phyloP scores from a whole-genome alignment of 257 asterid genomes.

The Oldenlandia corymbosa region DNA sequence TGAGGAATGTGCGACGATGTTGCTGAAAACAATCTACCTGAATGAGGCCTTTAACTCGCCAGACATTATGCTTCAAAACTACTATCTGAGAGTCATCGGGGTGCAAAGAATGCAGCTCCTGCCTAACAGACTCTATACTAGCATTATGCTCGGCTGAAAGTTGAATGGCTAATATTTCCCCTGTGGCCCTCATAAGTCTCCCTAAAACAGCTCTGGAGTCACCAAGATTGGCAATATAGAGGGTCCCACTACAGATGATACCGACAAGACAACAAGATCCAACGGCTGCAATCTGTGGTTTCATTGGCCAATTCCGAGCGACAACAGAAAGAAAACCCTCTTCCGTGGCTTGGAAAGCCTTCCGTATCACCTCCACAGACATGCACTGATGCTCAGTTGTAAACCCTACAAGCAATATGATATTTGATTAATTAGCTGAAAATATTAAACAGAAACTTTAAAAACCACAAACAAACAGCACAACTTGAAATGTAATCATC shows the following conservation, averaged over 20 bases:
- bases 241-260: constrained; percentile 49
- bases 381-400: constrained; percentile 54
- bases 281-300: constrained; percentile 64
- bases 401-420: constrained; percentile 38
- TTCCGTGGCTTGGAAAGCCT: constrained; percentile 65
- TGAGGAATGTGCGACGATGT: neutral
- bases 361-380: constrained; percentile 54
- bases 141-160: constrained; percentile 68
- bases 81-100: constrained; percentile 66
- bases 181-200: constrained; percentile 57
- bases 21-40: constrained; percentile 31
- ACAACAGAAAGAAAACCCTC: constrained; percentile 59
- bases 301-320: constrained; percentile 45
- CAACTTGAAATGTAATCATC: neutral
- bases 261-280: constrained; percentile 78
- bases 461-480: neutral
- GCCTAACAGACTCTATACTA: constrained; percentile 57
- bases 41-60: constrained; percentile 76
- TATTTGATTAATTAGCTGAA: neutral
- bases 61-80: constrained; percentile 67
- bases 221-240: constrained; percentile 61
- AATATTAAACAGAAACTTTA: neutral
- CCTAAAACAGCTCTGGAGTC: constrained; percentile 71
- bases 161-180: constrained; percentile 54
- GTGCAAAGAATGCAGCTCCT: constrained; percentile 50